phyloP scores from a whole-genome alignment of 331 rosid genomes.

The Arachis monticola region DNA sequence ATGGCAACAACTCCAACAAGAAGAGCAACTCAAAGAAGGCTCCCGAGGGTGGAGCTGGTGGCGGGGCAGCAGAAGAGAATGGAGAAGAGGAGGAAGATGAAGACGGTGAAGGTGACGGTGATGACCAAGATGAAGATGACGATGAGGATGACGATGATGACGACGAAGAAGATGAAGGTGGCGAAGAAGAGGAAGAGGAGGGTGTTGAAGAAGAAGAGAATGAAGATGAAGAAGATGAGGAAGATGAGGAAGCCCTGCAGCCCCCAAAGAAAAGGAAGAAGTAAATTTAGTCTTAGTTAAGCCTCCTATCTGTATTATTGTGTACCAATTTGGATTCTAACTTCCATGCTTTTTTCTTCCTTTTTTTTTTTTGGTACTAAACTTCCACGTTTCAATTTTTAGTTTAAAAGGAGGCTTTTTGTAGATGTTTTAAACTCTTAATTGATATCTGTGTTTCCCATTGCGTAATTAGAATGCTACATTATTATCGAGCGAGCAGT shows the following conservation, averaged over 20 bases:
- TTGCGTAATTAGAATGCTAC: conserved; percentile 60
- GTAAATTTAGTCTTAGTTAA: conserved; percentile 43
- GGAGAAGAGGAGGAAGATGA: conserved; percentile 70
- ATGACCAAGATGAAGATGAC: conserved; percentile 23
- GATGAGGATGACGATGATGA: conserved; percentile 47
- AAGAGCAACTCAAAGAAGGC: conserved; percentile 75
- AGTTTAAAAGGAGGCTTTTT: conserved; percentile 56
- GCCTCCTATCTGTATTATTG: conserved; percentile 51
- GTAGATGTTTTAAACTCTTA: conserved; percentile 49
- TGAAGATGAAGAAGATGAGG: conserved; percentile 65
- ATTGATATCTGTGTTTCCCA: conserved; percentile 54
- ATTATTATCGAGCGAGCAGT: conserved; percentile 46
- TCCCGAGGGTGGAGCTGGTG: conserved; percentile 63
- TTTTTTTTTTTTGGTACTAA: neutral
- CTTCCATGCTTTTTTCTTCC: conserved; percentile 42
- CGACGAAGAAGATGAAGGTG: conserved; percentile 50
- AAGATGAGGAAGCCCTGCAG: conserved; percentile 90
- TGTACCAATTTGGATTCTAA: conserved; percentile 52
- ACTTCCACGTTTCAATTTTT: conserved; percentile 47
- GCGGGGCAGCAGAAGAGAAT: conserved; percentile 58
- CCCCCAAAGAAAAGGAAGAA: conserved; percentile 98
- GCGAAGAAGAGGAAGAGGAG: conserved; percentile 57
- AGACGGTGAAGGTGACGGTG: conserved; percentile 47
- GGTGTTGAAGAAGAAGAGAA: conserved; percentile 53
- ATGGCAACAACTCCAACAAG: conserved; percentile 62